A percentile compares a stretch with the other conserved stretches of the same genome.
Evolutionary conservation across 2,329 filamentous ascomycete genomes (phyloP).

Genomic region (Coleophoma eucalyptorum): DNA sequence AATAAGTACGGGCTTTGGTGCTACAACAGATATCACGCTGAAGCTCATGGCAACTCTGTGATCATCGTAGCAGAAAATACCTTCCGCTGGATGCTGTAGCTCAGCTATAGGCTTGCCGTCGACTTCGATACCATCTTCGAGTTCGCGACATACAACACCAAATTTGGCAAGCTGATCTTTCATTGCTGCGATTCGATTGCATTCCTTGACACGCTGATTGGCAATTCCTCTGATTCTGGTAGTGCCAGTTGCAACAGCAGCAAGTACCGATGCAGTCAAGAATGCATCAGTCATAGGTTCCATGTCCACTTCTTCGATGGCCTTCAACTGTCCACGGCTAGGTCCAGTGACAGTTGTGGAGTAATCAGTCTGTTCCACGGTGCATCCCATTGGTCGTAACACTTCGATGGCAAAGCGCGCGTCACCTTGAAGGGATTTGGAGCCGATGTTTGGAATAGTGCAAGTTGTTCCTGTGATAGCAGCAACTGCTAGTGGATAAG

Average conservation of each 20-base stretch:
- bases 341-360: slow-evolving; percentile 95
- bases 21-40: slow-evolving; percentile 75
- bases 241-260: slow-evolving; percentile 78
- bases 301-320: slow-evolving; percentile 87
- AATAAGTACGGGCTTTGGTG: slow-evolving; percentile 70
- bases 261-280: slow-evolving; percentile 88
- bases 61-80: slow-evolving; percentile 92
- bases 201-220: slow-evolving; percentile 97
- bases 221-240: slow-evolving; percentile 93
- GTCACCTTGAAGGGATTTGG: slow-evolving; percentile 87
- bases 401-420: slow-evolving; percentile 91
- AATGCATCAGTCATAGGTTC: slow-evolving; percentile 99
- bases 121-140: slow-evolving; percentile 89
- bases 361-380: slow-evolving; percentile 75
- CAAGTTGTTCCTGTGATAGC: slow-evolving; percentile 95
- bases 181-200: slow-evolving; percentile 95
- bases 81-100: slow-evolving; percentile 53
- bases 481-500: slow-evolving; percentile 89
- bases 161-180: slow-evolving; percentile 92
- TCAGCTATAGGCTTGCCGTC: slow-evolving; percentile 45
- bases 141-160: slow-evolving; percentile 78
- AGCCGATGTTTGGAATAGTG: slow-evolving; percentile 94
- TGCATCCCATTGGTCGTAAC: slow-evolving; percentile 88
- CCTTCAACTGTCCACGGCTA: slow-evolving; percentile 65
- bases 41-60: slow-evolving; percentile 99